Evolutionary conservation across 2,329 filamentous ascomycete species (phyloP).

Genomic region (Pseudocercospora ulei): DNA sequence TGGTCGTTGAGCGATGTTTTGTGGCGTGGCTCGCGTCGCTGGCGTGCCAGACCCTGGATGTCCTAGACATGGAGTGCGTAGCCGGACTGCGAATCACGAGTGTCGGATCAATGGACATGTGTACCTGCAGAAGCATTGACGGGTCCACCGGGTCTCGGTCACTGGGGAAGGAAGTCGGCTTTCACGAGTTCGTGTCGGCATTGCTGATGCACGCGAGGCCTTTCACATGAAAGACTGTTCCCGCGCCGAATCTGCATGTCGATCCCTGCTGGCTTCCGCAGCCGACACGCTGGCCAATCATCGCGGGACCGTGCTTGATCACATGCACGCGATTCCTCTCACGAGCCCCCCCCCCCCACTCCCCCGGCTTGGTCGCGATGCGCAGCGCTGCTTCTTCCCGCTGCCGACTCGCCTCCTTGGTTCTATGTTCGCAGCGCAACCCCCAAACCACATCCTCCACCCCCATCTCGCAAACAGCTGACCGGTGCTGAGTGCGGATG

Average conservation of each 20-base stretch:
- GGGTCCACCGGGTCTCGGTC: not conserved
- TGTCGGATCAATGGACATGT: not conserved
- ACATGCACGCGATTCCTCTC: conserved; percentile 7
- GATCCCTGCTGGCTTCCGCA: not conserved
- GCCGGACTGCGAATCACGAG: not conserved
- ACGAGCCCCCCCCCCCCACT: conserved; percentile 1
- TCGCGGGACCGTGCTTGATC: not conserved
- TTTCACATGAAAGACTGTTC: too few species aligned
- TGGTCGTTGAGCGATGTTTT: conserved; percentile 1
- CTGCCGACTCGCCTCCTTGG: conserved; percentile 1
- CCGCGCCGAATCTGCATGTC: too few species aligned
- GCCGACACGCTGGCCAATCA: not conserved
- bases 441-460: conserved; percentile 16
- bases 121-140: not conserved
- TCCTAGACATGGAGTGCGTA: not conserved
- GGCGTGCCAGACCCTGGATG: not conserved
- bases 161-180: not conserved
- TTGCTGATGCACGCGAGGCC: too few species aligned
- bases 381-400: conserved; percentile 8
- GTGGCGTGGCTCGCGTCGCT: not conserved
- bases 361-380: conserved; percentile 2
- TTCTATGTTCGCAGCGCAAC: conserved; percentile 15
- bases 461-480: conserved; percentile 22
- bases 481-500: conserved; percentile 5
- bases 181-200: not conserved